Evolutionary conservation across 257 asterid species (phyloP), one percentile per base, ranked within the genome.

Genomic region (Linderniella brevidens): DNA sequence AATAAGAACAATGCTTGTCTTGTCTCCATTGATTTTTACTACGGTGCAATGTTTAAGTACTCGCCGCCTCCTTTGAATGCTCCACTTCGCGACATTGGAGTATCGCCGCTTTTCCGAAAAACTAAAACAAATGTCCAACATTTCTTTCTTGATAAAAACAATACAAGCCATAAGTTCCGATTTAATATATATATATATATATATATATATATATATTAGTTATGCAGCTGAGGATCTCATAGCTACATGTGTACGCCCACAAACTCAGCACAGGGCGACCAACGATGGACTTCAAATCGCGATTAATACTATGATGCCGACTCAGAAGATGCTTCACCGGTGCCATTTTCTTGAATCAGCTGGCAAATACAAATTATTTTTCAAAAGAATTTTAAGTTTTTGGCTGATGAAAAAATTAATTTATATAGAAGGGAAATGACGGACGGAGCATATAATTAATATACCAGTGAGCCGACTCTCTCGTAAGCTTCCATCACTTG

Each of bases 391-490:
- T 11, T 1, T 11, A 39, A 13, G 15, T 39, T 10, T 39, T 10
- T 39, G 40, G 43, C 15, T 39, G 13, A 39, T 13, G 13, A 11
- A 13, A 10, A 39, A 39, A 9, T 11, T 13, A 1, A 13, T 13
- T 39, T 11, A 39, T 37, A 9, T 13, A 2, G 3, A 39, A 10
- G 43, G 43, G 43, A 39, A 39, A 8, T 11, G 40, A 37, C 11
- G 1, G 43, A 39, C 6, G 32, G 32, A 25, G 32, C 32, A 25
- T 25, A 25, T 25, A 6, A 25, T 25, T 25, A 42, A 19, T 18
- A 13, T 85, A 90, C 98, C 98, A 90, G 63, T 37, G 96, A 69
- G 50, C 98, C 98, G 62, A 82, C 67, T 69, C 83, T 93, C 55
- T 90, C 98, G 17, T 60, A 90, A 13, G 98, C 96, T 60, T 75